Evolutionary conservation across 768 basidiomycete genomes (phyloP).

Genomic region (Trichaptum fuscoviolaceum): DNA sequence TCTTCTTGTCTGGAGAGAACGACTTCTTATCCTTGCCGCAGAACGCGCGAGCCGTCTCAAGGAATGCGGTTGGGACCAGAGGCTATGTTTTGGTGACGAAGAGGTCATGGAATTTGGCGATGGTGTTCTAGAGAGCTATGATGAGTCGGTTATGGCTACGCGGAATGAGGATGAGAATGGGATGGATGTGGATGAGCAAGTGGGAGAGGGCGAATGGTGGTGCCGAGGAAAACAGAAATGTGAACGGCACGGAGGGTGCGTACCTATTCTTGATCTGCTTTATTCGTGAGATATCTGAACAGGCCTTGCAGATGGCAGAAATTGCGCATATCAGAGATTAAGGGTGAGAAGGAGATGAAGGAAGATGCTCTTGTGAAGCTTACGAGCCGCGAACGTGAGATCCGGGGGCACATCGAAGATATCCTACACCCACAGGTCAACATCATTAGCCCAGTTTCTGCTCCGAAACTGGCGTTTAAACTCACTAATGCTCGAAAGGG

Average conservation of each 20-base stretch:
- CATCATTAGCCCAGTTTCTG: neutral
- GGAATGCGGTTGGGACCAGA: conserved; percentile 86
- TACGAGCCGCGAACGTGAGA: conserved; percentile 70
- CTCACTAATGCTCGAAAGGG: conserved; percentile 9
- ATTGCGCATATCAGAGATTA: conserved; percentile 65
- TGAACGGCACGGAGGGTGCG: conserved; percentile 73
- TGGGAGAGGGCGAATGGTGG: conserved; percentile 64
- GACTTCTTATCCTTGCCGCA: conserved; percentile 59
- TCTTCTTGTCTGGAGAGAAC: conserved; percentile 64
- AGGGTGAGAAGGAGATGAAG: conserved; percentile 71
- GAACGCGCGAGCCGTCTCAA: conserved; percentile 58
- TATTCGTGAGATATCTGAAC: conserved; percentile 8
- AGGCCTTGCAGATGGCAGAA: conserved; percentile 62
- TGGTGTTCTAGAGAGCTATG: conserved; percentile 68
- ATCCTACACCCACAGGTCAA: conserved; percentile 33
- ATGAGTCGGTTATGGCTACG: conserved; percentile 23
- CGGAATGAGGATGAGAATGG: conserved; percentile 32
- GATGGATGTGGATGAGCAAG: conserved; percentile 37
- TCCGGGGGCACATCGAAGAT: conserved; percentile 75
- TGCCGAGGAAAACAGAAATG: conserved; percentile 72
- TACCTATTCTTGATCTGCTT: conserved; percentile 8
- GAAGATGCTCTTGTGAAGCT: conserved; percentile 62
- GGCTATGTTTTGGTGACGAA: conserved; percentile 78
- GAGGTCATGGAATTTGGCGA: conserved; percentile 68
- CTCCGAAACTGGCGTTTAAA: neutral